Percentiles rank a stretch among this genome's conserved stretches.
Conservation (phyloP, 768 basidiomycete genomes). For the Asterophora lycoperdoides region DNA sequence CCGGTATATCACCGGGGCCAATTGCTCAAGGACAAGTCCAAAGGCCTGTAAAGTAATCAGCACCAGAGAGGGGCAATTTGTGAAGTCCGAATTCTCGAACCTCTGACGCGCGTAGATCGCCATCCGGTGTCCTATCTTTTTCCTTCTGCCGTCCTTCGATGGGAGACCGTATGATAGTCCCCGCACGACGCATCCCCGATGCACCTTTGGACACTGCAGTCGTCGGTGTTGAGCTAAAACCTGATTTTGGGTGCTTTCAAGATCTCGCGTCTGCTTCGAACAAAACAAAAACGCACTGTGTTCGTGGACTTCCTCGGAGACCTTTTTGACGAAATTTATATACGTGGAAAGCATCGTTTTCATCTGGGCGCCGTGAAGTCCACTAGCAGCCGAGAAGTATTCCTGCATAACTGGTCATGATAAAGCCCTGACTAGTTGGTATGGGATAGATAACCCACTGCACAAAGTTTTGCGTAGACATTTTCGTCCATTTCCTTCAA, state of each 20-base stretch:
- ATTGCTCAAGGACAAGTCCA: constrained; percentile 66
- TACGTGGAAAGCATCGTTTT: constrained; percentile 63
- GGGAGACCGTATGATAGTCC: constrained; percentile 79
- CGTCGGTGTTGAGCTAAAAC: constrained; percentile 39
- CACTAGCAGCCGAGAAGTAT: constrained; percentile 85
- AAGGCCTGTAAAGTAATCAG: constrained; percentile 55
- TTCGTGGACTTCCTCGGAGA: constrained; percentile 68
- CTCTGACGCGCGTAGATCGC: constrained; percentile 67
- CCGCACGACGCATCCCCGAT: constrained; percentile 71
- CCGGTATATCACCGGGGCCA: constrained; percentile 68
- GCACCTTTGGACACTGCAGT: constrained; percentile 46
- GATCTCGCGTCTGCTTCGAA: not conserved
- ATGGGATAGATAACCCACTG: constrained; percentile 52
- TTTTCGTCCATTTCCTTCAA: constrained; percentile 94
- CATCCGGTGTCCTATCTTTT: constrained; percentile 52
- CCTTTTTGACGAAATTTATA: constrained; percentile 57
- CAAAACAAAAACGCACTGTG: constrained; percentile 45
- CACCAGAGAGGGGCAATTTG: not conserved
- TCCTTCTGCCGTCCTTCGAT: constrained; percentile 59
- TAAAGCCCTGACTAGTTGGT: not conserved
- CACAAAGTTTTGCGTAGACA: constrained; percentile 85
- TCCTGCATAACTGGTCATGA: constrained; percentile 44
- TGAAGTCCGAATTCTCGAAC: constrained; percentile 31
- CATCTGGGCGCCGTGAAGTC: constrained; percentile 78
- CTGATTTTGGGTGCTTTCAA: constrained; percentile 25